These are phyloP conservation scores for Solanum acaule DNA, from an alignment of 257 asterid species.

Conservation along the genomic window DNA sequence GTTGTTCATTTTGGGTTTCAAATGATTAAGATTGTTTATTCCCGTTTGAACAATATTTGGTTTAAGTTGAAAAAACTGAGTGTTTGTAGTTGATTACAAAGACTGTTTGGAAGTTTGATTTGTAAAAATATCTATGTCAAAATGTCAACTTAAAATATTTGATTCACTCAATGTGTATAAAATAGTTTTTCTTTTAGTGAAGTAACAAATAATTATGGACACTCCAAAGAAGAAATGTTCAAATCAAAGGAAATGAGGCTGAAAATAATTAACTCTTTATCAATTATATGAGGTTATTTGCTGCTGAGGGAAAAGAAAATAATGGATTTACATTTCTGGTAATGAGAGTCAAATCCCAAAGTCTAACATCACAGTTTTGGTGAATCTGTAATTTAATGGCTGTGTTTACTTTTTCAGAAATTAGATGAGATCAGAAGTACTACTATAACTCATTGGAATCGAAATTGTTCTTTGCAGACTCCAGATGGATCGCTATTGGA, in stretches of 20 bases:
- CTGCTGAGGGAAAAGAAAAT: not conserved
- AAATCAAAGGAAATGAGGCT: not conserved
- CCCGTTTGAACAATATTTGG: not conserved
- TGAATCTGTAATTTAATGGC: not conserved
- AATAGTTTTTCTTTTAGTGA: not conserved
- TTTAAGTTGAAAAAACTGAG: not conserved
- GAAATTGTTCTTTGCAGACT: constrained; percentile 59
- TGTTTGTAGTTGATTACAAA: not conserved
- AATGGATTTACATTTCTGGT: not conserved
- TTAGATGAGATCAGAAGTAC: not conserved
- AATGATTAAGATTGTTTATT: not conserved
- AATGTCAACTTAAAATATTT: not conserved
- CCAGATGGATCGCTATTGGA: constrained; percentile 97
- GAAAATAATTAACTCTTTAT: not conserved
- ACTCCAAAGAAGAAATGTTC: not conserved
- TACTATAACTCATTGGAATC: not conserved
- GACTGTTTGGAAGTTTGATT: not conserved
- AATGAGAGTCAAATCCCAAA: not conserved
- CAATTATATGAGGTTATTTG: not conserved
- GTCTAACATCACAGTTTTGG: not conserved
- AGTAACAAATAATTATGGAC: not conserved
- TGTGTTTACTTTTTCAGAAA: not conserved
- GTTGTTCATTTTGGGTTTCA: not conserved
- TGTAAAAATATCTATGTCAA: not conserved
- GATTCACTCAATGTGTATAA: not conserved